A percentile compares a stretch with the other conserved stretches of the same genome.
Conservation (phyloP, 1,139 yeast species). For the Pneumocystis carinii region DNA sequence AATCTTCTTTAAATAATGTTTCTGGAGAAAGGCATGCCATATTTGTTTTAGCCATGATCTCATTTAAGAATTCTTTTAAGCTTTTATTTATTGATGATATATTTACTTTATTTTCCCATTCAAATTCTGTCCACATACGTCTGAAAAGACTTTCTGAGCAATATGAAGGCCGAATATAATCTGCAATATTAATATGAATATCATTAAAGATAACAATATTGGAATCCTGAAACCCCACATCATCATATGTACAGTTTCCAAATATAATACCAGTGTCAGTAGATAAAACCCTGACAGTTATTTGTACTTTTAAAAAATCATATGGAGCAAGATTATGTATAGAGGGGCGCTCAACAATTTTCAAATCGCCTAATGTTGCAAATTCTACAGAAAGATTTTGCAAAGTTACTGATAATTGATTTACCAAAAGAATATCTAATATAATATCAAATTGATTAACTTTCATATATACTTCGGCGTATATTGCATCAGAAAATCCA, state of each 20-base stretch:
- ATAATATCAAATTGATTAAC: conserved; percentile 94
- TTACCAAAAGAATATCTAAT: conserved; percentile 81
- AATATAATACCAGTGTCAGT: conserved; percentile 96
- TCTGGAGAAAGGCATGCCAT: conserved; percentile 91
- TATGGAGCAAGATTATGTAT: conserved; percentile 93
- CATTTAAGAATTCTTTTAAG: conserved; percentile 65
- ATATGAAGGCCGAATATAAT: conserved; percentile 86
- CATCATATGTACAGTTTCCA: conserved; percentile 94
- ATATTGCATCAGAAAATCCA: conserved; percentile 94
- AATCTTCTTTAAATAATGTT: conserved; percentile 41
- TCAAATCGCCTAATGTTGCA: conserved; percentile 90
- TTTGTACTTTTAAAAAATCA: conserved; percentile 79
- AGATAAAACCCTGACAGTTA: conserved; percentile 85
- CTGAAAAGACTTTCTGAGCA: conserved; percentile 86
- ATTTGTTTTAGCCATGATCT: conserved; percentile 68
- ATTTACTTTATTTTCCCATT: conserved; percentile 97
- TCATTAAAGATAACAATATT: conserved; percentile 87
- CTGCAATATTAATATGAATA: conserved; percentile 92
- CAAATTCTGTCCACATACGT: conserved; percentile 97
- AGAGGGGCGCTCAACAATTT: conserved; percentile 83
- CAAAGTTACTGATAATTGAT: conserved; percentile 82
- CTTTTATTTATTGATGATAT: conserved; percentile 46
- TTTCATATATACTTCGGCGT: conserved; percentile 91
- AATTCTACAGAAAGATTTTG: conserved; percentile 88
- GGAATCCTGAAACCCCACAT: conserved; percentile 81